Base-by-base conservation (phyloP, 345 rosid species). In the Durio zibethinus region DNA sequence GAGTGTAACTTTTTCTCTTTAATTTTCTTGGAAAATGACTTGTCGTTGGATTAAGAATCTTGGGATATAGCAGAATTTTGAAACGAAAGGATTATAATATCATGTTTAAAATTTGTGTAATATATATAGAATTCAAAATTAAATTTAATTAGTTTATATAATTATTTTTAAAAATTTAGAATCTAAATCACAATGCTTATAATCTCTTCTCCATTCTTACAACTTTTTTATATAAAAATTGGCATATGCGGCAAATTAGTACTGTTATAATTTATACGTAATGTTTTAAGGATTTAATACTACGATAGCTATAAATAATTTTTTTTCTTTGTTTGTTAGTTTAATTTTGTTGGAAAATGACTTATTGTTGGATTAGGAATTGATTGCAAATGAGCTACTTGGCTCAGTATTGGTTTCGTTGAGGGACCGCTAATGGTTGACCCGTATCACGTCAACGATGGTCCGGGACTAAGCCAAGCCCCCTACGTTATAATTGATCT, bases 371-470 rank as follows among this genome's bases (percentile, higher is more conserved):
- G 25, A 67, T 2, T 56, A 4, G 53, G 53, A 15, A 48, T 48
- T 15, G n/a, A 63, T 76, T 52, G 50, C 33, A 52, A 10, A 18
- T 10, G 61, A 72, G 52, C 16, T 52, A 72, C 16, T 47, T 47
- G 74, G 59, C 56, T 16, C 4, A 31, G 11, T 33, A 31, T n/a
- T 29, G 61, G 75, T 18, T 35, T 72, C 15, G 69, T 29, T 70
- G 29, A 40, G 40, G 38, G 77, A 29, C 66, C 60, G 66, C 38
- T 36, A 36, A 53, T 54, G 48, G 81, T 72, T 78, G 65, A 73
- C 73, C 65, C 73, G 29, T 1, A 18, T 33, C 27, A 52, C 63
- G 38, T 67, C 61, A n/a, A 31, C 18, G 18, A 25, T 27, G 27
- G 52, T 10, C 56, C 10, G 43, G 43, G 60, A 20, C 42, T 43